A percentile compares a stretch with the other conserved stretches of the same genome.
phyloP scores from a whole-genome alignment of 768 basidiomycete genomes.

The Leucocoprinus leucothites region DNA sequence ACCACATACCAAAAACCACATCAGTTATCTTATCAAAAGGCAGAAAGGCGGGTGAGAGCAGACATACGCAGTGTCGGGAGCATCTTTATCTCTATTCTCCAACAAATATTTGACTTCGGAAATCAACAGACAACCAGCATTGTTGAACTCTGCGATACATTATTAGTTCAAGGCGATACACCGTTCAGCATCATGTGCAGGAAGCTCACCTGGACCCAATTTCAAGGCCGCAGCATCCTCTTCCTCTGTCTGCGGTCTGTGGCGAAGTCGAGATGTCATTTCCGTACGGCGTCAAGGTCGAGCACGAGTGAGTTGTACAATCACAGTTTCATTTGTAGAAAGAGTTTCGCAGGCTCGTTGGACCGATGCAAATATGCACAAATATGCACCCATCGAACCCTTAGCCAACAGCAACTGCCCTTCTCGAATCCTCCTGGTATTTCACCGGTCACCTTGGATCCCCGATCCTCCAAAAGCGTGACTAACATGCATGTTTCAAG shows the following conservation, averaged over 20 bases:
- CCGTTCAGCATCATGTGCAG: not conserved
- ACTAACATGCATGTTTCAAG: too few species aligned
- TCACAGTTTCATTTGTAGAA: too few species aligned
- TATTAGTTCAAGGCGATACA: not conserved
- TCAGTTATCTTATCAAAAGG: not conserved
- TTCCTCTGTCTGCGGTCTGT: constrained; percentile 66
- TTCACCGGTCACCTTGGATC: too few species aligned
- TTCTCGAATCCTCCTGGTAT: too few species aligned
- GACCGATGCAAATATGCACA: constrained; percentile 4
- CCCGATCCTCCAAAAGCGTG: too few species aligned
- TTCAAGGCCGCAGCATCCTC: constrained; percentile 86
- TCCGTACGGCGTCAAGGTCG: not conserved
- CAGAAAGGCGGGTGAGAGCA: not conserved
- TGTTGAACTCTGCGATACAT: constrained; percentile 70
- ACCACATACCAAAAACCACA: not conserved
- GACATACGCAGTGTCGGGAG: constrained; percentile 81
- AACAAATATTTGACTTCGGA: constrained; percentile 91
- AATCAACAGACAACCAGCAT: constrained; percentile 86
- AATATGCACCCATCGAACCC: not conserved
- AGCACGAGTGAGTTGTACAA: too few species aligned
- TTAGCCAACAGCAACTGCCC: not conserved
- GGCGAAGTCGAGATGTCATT: constrained; percentile 64
- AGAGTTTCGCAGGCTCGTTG: not conserved
- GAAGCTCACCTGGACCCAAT: constrained; percentile 61
- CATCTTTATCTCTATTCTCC: constrained; percentile 84